Base-by-base conservation (phyloP, 352 stramenopile species). In the Pythium utonaiense region DNA sequence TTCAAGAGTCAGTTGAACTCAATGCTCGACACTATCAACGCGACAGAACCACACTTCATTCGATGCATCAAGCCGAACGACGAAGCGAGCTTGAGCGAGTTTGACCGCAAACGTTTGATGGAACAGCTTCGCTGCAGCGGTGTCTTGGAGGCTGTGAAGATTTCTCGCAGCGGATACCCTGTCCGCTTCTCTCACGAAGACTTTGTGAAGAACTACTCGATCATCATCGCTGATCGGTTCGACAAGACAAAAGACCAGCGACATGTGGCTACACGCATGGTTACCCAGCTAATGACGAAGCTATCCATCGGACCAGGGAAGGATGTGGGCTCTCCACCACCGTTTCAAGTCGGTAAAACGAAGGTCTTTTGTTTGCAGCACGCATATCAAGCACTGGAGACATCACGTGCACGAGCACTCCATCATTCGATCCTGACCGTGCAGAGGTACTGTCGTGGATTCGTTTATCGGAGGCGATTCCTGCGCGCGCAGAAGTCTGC, bases 1-100 rank as follows among this genome's bases (percentile, higher is more conserved):
- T 99, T 99, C 76, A 95, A 95, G 52, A 90, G 69, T 22, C 96
- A 99, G 57, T 74, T 99, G 1, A 86, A 69, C 25, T 80, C 87
- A 13, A 82, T 99, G 48, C 77, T 99, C 12, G 85, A 94, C 1
- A 93, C 97, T 19, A 74, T 99, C 16, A 96, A 98, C 65, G 85
- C 80, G 10, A 98, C 95, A 0, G 83, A 98, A 45, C 95, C 97
- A 12, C 88, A 96, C 60, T 96, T 96, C 64, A 88, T 96, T 66
- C 88, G 88, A 8, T 96, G 88, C 57, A 91, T 96, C 33, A 96
- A 96, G 60, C 87, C 87, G 1, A 96, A 96, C 40, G 86, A 95
- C 41, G 61, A 73, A 25, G 74, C 71, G 3, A 89, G 82, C 31
- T 69, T 78, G 6, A 74, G 62, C 5, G 55, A 76, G 21, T 91